These are phyloP conservation scores for Jamesozyma rosinii DNA, from an alignment of 805 yeast genomes.

Conservation along the genomic window DNA sequence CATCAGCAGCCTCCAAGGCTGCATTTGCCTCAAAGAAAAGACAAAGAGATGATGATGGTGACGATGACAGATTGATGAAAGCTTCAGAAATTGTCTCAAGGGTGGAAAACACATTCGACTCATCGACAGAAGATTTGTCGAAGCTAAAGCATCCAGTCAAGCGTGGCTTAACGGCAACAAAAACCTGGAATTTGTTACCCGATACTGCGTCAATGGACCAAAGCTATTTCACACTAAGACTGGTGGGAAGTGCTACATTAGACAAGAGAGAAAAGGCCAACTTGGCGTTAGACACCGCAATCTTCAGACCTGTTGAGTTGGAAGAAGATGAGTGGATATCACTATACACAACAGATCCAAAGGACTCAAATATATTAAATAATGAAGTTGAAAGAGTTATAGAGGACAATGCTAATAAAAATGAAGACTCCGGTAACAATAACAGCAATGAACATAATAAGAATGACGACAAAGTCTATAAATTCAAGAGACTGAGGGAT, in stretches of 20 bases:
- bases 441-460: slow-evolving; percentile 28
- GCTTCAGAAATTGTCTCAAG: slow-evolving; percentile 23
- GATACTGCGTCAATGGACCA: slow-evolving; percentile 88
- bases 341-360: slow-evolving; percentile 43
- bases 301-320: slow-evolving; percentile 65
- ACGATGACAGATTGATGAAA: slow-evolving; percentile 18
- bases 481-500: slow-evolving; percentile 62
- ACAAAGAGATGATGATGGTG: slow-evolving; percentile 28
- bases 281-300: slow-evolving; percentile 42
- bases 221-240: slow-evolving; percentile 53
- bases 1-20: background rate
- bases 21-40: slow-evolving; percentile 7
- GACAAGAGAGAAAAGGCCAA: slow-evolving; percentile 29
- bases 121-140: slow-evolving; percentile 35
- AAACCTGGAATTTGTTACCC: slow-evolving; percentile 74
- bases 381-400: slow-evolving; percentile 33
- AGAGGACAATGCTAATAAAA: slow-evolving; percentile 12
- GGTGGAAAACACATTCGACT: slow-evolving; percentile 73
- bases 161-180: slow-evolving; percentile 61
- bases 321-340: slow-evolving; percentile 74
- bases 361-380: slow-evolving; percentile 35
- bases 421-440: slow-evolving; percentile 2
- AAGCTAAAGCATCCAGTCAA: slow-evolving; percentile 69
- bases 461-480: slow-evolving; percentile 43
- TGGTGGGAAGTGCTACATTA: slow-evolving; percentile 44